A percentile compares a stretch with the other conserved stretches of the same genome.
Evolutionary conservation across 805 yeast genomes (phyloP).

Genomic region (Metschnikowia amazonensis): DNA sequence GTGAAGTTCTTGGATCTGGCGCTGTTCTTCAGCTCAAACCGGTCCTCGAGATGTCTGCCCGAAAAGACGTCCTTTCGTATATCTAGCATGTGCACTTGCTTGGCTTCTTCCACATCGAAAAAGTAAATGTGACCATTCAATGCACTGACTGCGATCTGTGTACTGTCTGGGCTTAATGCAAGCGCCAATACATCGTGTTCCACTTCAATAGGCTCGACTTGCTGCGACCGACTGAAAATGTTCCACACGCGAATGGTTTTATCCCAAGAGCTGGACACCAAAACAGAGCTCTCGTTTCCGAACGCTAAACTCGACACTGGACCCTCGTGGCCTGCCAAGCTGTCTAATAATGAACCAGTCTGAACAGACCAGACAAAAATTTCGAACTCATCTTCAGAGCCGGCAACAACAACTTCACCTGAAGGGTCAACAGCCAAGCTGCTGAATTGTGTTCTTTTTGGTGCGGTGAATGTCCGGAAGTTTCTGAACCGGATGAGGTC

Average conservation of each 20-base stretch:
- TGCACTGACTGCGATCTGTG: slow-evolving; percentile 81
- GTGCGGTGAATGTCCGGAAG: slow-evolving; percentile 90
- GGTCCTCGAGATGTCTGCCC: slow-evolving; percentile 79
- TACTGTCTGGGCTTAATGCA: slow-evolving; percentile 89
- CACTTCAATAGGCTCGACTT: slow-evolving; percentile 86
- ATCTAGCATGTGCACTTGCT: slow-evolving; percentile 79
- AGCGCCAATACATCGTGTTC: slow-evolving; percentile 79
- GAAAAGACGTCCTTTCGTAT: slow-evolving; percentile 81
- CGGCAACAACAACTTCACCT: slow-evolving; percentile 95
- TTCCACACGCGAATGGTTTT: slow-evolving; percentile 91
- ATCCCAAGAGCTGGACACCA: slow-evolving; percentile 97
- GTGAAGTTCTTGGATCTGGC: slow-evolving; percentile 82
- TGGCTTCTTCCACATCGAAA: slow-evolving; percentile 79
- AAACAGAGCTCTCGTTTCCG: slow-evolving; percentile 67
- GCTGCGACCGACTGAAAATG: slow-evolving; percentile 80
- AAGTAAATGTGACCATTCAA: slow-evolving; percentile 82
- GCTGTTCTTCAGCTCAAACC: slow-evolving; percentile 76
- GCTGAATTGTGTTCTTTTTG: slow-evolving; percentile 81
- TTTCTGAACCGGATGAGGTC: slow-evolving; percentile 89
- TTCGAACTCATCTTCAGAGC: slow-evolving; percentile 83
- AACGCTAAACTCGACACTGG: slow-evolving; percentile 87
- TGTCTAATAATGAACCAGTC: slow-evolving; percentile 85
- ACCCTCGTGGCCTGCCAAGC: slow-evolving; percentile 90
- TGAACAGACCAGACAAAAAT: slow-evolving; percentile 97
- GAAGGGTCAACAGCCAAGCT: slow-evolving; percentile 93